Conservation (phyloP, 371 early-diverging fungal species). For the Rhizopus sp. region DNA sequence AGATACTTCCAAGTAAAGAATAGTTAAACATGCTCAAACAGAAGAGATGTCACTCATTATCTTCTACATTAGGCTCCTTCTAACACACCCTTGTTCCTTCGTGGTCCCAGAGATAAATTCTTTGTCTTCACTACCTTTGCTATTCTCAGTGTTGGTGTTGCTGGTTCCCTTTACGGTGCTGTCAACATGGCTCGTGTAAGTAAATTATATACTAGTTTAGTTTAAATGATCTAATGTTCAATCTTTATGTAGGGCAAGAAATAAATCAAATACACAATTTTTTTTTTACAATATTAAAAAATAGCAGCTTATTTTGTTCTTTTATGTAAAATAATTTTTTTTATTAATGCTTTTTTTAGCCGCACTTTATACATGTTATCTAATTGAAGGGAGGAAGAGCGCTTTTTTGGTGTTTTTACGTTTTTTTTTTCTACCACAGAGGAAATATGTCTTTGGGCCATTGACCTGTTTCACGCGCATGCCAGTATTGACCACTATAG, state of each 20-base stretch:
- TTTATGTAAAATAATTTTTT: no score
- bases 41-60: background rate
- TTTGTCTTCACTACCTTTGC: constrained; percentile 53
- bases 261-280: background rate
- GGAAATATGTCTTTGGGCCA: constrained; percentile 37
- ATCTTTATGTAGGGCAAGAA: background rate
- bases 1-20: constrained; percentile 67
- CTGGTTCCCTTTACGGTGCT: constrained; percentile 54
- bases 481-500: constrained; percentile 85
- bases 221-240: background rate
- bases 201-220: constrained; percentile 21
- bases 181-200: constrained; percentile 60
- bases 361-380: no score
- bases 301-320: no score
- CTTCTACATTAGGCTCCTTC: background rate
- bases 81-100: constrained; percentile 42
- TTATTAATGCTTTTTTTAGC: no score
- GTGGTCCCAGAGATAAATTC: constrained; percentile 64
- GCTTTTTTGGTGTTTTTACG: constrained; percentile 27
- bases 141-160: constrained; percentile 40
- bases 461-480: constrained; percentile 55
- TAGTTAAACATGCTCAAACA: constrained; percentile 5
- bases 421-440: constrained; percentile 31
- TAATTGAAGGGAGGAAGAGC: no score
- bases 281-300: no score